These are phyloP conservation scores for Starmerella roubikii DNA, from an alignment of 805 yeast species.

Conservation along the genomic window DNA sequence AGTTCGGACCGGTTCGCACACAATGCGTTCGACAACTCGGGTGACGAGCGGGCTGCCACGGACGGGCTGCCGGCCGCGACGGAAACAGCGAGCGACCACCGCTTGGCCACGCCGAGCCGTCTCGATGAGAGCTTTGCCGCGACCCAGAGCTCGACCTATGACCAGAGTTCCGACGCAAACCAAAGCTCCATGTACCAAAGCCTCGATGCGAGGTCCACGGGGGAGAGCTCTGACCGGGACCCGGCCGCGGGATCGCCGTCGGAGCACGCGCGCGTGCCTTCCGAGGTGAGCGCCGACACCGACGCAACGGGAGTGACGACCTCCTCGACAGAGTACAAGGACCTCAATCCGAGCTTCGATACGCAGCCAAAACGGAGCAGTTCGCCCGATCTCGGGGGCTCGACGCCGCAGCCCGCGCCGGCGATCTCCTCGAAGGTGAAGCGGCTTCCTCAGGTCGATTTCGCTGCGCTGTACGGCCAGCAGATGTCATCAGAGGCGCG, in stretches of 20 bases:
- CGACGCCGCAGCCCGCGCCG: background rate
- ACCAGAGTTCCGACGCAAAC: background rate
- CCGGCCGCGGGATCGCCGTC: no score
- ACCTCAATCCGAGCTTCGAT: no score
- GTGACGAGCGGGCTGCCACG: no score
- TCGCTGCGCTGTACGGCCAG: slow-evolving; percentile 22
- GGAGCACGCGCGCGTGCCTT: no score
- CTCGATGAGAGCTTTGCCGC: slow-evolving; percentile 5
- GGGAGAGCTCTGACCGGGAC: no score
- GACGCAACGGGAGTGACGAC: background rate
- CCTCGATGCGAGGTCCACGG: no score
- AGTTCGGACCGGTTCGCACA: background rate
- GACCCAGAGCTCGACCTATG: background rate
- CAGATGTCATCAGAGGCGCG: slow-evolving; percentile 22
- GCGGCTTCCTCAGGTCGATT: slow-evolving; percentile 26
- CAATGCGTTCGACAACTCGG: no score
- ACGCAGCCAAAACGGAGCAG: background rate
- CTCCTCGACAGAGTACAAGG: background rate
- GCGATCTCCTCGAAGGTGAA: slow-evolving; percentile 18
- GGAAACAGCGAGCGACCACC: no score
- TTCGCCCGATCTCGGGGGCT: no score
- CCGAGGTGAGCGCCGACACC: background rate
- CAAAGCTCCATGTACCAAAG: no score
- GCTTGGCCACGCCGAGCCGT: no score
- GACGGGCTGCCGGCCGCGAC: no score